Base-by-base conservation (phyloP, 2,329 filamentous ascomycete genomes). In the Aspergillus ochraceus region DNA sequence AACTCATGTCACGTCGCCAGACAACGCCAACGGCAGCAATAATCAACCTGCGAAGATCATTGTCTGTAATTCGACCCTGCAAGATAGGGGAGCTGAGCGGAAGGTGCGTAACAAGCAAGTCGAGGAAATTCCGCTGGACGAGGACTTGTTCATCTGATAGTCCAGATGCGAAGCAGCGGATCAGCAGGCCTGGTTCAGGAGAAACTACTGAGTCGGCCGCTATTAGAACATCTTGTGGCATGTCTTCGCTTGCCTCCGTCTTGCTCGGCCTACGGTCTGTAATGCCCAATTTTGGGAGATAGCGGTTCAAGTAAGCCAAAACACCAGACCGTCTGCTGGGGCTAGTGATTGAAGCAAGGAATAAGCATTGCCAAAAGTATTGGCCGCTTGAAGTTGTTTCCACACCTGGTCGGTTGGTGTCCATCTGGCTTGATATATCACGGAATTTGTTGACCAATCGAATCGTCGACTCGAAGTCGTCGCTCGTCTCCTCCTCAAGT, bases 321-420 rank as follows among this genome's bases (percentile, higher is more conserved):
- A 92, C 92, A 26, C 95, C 95, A 64, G 91, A 88, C 57, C 95
- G 87, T 61, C 94, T 85, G 61, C 88, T 92, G 47, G 91, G 86
- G 69, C 93, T 94, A 1, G 95, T 97, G 61, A 99, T 95, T 19
- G 91, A 90, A 10, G 94, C 92, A 19, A 99, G 80, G 70, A 99
- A 98, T 71, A 99, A 90, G 74, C 92, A 97, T 78, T 99, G 95
- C 95, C 95, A 99, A 74, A 98, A 99, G 75, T 95, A 97, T 64
- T 91, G 90, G 65, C 93, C 91, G 10, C 88, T 87, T 9, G 83
- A 83, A 76, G 82, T 57, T 74, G 76, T 32, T 77, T 85, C 64
- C 81, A 81, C 56, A 76, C 79, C 64, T 14, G 84, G 78, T 61
- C 83, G 67, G 42, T 73, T 71, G 67, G 29, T 87, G 79, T 59